These are phyloP conservation scores for Paraleonurus japonicus DNA, from an alignment of 257 asterid genomes.

Conservation along the genomic window DNA sequence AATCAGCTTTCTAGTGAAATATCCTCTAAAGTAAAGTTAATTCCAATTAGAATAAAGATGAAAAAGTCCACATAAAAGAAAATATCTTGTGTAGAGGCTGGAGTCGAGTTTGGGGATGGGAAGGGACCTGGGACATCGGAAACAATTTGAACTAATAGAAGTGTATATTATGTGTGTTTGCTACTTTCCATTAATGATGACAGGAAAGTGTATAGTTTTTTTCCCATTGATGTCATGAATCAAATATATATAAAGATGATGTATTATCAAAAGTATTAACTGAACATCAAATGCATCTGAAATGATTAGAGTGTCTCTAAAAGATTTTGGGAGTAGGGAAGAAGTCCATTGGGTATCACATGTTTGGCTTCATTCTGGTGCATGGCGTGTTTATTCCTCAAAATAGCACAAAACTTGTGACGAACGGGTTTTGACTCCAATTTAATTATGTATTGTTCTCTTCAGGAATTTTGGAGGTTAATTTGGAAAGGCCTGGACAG, in stretches of 20 bases:
- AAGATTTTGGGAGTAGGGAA: background rate
- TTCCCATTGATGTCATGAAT: background rate
- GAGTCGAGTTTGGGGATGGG: background rate
- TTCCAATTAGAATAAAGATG: background rate
- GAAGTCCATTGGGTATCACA: background rate
- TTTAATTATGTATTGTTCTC: constrained; percentile 16
- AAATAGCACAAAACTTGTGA: background rate
- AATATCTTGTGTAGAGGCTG: background rate
- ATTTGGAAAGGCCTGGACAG: constrained; percentile 70
- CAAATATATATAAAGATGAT: background rate
- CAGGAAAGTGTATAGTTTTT: background rate
- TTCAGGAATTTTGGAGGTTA: constrained; percentile 83
- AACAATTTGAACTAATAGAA: background rate
- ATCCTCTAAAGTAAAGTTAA: background rate
- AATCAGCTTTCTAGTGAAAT: background rate
- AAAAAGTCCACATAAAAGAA: background rate
- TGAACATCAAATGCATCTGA: background rate
- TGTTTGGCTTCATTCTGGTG: background rate
- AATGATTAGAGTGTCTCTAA: background rate
- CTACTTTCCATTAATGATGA: background rate
- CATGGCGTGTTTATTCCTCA: background rate
- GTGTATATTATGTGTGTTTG: background rate
- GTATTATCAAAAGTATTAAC: background rate
- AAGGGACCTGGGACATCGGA: background rate
- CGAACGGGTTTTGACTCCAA: background rate